Evolutionary conservation across 352 stramenopile species (phyloP), one percentile per base, ranked within the genome.

Genomic region (Phytophthora cryptogea): DNA sequence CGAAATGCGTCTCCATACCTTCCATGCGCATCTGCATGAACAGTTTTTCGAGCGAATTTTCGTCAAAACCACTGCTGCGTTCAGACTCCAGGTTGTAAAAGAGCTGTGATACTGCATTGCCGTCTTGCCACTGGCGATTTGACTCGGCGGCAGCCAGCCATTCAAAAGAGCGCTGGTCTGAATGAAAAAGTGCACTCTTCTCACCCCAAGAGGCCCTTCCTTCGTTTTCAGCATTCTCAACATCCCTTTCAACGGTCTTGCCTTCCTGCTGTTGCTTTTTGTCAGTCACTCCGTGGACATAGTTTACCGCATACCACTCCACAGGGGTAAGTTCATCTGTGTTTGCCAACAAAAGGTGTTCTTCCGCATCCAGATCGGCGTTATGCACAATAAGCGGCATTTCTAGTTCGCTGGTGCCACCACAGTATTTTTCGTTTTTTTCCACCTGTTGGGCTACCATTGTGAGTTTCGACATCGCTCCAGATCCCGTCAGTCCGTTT

Each of bases 251-350:
- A 20, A 67, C 52, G 23, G 32, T 42, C 16, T 62, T 67, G 11
- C 27, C n/a, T 32, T 70, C 40, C 10, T 56, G 33, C 40, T 54
- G 61, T 5, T 72, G 72, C 52, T 89, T 88, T 32, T 85, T 83
- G 23, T 90, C 74, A n/a, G 74, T 89, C 11, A 81, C 60, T 1
- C 51, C 60, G 26, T 93, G 75, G 0, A 95, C 73, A 35, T 81
- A 92, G 47, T 90, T 86, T 16, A 95, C 86, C 1, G 86, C 83
- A 41, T 92, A 93, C 86, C 86, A 95, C 64, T 95, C 86, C 37
- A 95, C 81, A 14, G 83, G 84, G 16, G 74, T 90, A 10, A 95
- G 60, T 23, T 95, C 86, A 59, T 95, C 86, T 8, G 83, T 89
- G 58, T 91, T 93, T 9, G 84, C 81, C 4, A 95, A 56, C 36